These are phyloP conservation scores for Fraxinus velutina DNA, from an alignment of 305 asterid species.

Conservation along the genomic window DNA sequence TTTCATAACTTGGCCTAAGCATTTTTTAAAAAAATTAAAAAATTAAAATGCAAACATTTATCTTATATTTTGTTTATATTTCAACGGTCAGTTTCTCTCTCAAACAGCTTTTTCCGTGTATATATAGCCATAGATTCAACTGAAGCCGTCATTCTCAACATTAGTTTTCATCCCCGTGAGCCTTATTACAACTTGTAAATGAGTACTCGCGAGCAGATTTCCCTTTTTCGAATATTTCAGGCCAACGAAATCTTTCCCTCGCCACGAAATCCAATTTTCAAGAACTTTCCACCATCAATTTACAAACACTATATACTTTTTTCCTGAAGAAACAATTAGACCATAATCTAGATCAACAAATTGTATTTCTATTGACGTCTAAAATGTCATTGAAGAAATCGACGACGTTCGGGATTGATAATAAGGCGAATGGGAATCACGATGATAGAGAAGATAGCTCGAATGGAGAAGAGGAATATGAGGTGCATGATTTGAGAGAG, in stretches of 20 bases:
- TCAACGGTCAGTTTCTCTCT: neutral
- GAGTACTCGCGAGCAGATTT: neutral
- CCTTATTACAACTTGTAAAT: neutral
- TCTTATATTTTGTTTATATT: too few relatives aligned
- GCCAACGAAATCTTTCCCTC: neutral
- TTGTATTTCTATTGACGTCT: neutral
- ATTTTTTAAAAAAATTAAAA: too few relatives aligned
- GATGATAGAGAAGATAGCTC: slow-evolving; percentile 7
- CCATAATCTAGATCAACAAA: neutral
- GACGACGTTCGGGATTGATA: slow-evolving; percentile 11
- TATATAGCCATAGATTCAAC: neutral
- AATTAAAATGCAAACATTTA: too few relatives aligned
- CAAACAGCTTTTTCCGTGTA: neutral
- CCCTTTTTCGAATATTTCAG: neutral
- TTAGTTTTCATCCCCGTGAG: neutral
- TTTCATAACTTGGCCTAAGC: too few relatives aligned
- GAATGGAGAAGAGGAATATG: slow-evolving; percentile 45
- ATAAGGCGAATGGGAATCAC: slow-evolving; percentile 3
- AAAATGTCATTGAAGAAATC: slow-evolving; percentile 19
- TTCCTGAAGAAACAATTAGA: neutral
- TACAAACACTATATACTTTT: neutral
- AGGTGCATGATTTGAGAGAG: slow-evolving; percentile 54
- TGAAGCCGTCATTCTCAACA: too few relatives aligned
- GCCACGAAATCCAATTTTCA: neutral
- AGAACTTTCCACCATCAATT: neutral